Evolutionary conservation across 805 yeast species (phyloP).

Genomic region (Metschnikowia lunata): DNA sequence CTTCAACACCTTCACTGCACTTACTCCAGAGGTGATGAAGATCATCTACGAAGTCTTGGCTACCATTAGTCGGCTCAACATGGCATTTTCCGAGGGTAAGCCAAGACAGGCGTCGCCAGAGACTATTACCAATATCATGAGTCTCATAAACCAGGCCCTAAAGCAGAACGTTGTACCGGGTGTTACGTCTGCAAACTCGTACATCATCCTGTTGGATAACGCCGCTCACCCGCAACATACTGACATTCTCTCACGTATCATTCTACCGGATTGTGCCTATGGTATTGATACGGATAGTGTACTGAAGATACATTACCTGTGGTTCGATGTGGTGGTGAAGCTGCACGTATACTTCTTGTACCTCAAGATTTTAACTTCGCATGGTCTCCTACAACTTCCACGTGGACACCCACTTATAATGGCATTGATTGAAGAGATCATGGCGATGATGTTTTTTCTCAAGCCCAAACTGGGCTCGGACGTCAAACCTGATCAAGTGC

Average conservation of each 20-base stretch:
- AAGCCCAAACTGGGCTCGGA: constrained; percentile 6
- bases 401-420: constrained; percentile 21
- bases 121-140: constrained; percentile 14
- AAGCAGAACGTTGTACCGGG: constrained; percentile 15
- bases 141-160: constrained; percentile 13
- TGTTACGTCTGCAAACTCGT: constrained; percentile 4
- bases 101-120: constrained; percentile 12
- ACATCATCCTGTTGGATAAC: constrained; percentile 9
- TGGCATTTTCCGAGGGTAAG: constrained; percentile 1
- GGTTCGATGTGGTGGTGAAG: constrained; percentile 24
- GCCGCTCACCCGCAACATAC: constrained; percentile 17
- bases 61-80: constrained; percentile 8
- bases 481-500: constrained; percentile 7
- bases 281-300: constrained; percentile 11
- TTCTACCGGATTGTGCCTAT: constrained; percentile 15
- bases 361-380: constrained; percentile 21
- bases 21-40: constrained; percentile 11
- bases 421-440: constrained; percentile 14
- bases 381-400: constrained; percentile 20
- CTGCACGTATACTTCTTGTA: constrained; percentile 21
- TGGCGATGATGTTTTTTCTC: constrained; percentile 19
- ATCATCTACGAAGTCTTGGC: constrained; percentile 12
- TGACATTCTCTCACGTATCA: constrained; percentile 4
- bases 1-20: constrained; percentile 14
- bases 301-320: constrained; percentile 17